Percentiles rank a stretch among this genome's conserved stretches.
phyloP scores from a whole-genome alignment of 1,139 yeast species.

The Pichia sp. region DNA sequence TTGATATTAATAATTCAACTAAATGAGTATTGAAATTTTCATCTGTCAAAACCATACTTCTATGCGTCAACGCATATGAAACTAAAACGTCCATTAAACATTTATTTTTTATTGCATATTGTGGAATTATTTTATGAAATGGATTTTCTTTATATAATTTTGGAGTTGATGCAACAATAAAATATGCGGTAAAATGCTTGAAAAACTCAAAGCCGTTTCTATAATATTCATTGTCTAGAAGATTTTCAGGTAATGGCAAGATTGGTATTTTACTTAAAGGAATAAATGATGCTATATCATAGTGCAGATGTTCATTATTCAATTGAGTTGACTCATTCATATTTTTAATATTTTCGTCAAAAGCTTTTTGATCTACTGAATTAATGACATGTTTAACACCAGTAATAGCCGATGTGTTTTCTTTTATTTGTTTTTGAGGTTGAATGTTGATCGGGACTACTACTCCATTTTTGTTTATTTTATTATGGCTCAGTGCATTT shows the following conservation, averaged over 20 bases:
- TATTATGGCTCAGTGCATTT: not conserved
- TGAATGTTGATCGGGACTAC: not conserved
- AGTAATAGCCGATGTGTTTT: not conserved
- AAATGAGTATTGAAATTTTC: conserved; percentile 10
- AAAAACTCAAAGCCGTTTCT: conserved; percentile 10
- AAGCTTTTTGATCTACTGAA: not conserved
- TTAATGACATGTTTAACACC: not conserved
- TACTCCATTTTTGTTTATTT: not conserved
- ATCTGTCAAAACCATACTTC: conserved; percentile 11
- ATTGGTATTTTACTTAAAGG: conserved; percentile 6
- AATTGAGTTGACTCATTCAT: not conserved
- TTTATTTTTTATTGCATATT: conserved; percentile 8
- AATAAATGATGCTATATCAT: conserved; percentile 6
- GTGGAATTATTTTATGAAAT: conserved; percentile 8
- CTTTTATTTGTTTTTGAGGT: not conserved
- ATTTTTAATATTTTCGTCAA: not conserved
- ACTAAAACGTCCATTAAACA: conserved; percentile 11
- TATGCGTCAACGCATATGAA: conserved; percentile 12
- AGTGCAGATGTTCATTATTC: not conserved
- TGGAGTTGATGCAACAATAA: conserved; percentile 12
- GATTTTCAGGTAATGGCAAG: conserved; percentile 13
- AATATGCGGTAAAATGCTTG: conserved; percentile 13
- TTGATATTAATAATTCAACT: conserved; percentile 8
- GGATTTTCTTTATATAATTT: conserved; percentile 11
- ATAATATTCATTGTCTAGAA: conserved; percentile 13